Conservation (phyloP, 805 yeast species). For the Helenozyma baotianmanensis region DNA sequence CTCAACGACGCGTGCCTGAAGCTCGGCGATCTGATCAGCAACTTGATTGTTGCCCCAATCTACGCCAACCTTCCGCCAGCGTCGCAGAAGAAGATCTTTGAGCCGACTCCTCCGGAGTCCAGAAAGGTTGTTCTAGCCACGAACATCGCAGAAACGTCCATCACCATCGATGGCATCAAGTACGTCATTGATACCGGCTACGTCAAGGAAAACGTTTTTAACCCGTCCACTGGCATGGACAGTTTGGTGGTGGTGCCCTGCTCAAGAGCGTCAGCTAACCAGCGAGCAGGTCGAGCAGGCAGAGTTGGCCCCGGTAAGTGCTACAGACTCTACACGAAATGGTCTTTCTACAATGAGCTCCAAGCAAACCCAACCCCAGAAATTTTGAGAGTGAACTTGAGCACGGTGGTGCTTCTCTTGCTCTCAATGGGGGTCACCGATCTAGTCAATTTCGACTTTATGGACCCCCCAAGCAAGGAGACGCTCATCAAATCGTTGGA, state of each 20-base stretch:
- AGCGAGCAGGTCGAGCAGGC: slow-evolving; percentile 46
- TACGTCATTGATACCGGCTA: slow-evolving; percentile 44
- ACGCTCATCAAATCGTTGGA: slow-evolving; percentile 73
- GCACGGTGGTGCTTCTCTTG: slow-evolving; percentile 69
- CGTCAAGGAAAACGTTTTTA: slow-evolving; percentile 41
- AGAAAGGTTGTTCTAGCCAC: slow-evolving; percentile 92
- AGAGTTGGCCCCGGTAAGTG: slow-evolving; percentile 46
- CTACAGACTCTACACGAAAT: slow-evolving; percentile 79
- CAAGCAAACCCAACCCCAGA: slow-evolving; percentile 84
- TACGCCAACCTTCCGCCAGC: slow-evolving; percentile 90
- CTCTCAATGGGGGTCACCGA: slow-evolving; percentile 84
- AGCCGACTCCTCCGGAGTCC: slow-evolving; percentile 73
- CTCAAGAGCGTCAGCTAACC: slow-evolving; percentile 43
- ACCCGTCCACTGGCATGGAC: slow-evolving; percentile 41
- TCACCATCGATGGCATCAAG: slow-evolving; percentile 41
- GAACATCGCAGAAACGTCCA: slow-evolving; percentile 65
- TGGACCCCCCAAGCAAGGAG: slow-evolving; percentile 82
- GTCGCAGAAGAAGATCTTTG: slow-evolving; percentile 74
- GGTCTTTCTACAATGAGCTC: slow-evolving; percentile 74
- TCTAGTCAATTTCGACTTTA: slow-evolving; percentile 75
- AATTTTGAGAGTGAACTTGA: slow-evolving; percentile 77
- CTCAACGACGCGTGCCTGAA: slow-evolving; percentile 60
- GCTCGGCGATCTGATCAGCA: slow-evolving; percentile 56
- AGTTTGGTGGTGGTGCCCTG: slow-evolving; percentile 43
- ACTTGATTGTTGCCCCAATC: slow-evolving; percentile 74